A percentile compares a stretch with the other conserved stretches of the same genome.
Evolutionary conservation across 345 rosid genomes (phyloP).

Genomic region (Passiflora organensis): DNA sequence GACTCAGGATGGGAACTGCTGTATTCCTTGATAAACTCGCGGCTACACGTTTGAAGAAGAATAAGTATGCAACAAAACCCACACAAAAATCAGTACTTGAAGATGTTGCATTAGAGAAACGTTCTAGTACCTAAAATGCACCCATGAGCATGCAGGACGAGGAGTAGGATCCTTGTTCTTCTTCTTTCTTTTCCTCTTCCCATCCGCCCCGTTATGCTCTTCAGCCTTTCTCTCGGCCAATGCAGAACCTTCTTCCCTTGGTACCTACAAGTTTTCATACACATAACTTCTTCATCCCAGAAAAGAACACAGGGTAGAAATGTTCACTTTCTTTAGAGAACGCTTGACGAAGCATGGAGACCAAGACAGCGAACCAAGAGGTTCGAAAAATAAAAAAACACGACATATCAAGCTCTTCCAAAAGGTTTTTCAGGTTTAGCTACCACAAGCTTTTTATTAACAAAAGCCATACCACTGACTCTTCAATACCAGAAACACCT

Average conservation of each 20-base stretch:
- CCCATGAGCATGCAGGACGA: constrained; percentile 53
- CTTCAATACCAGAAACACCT: too few relatives aligned
- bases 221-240: constrained; percentile 19
- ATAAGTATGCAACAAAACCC: constrained; percentile 8
- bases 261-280: constrained; percentile 24
- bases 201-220: constrained; percentile 19
- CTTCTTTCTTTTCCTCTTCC: constrained; percentile 31
- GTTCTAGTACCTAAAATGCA: constrained; percentile 36
- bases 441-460: too few relatives aligned
- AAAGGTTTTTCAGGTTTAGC: too few relatives aligned
- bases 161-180: constrained; percentile 29
- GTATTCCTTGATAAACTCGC: constrained; percentile 44
- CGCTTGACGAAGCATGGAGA: too few relatives aligned
- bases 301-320: constrained; percentile 1
- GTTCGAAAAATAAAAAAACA: too few relatives aligned
- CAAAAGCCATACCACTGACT: too few relatives aligned
- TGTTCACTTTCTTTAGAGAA: neutral
- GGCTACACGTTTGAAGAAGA: constrained; percentile 24
- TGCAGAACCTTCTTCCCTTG: constrained; percentile 27
- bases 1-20: constrained; percentile 47
- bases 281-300: neutral
- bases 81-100: neutral
- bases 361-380: too few relatives aligned
- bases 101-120: neutral
- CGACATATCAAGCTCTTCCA: too few relatives aligned